Evolutionary conservation across 371 early-diverging fungal genomes (phyloP).

Genomic region (Lichtheimia ornata): DNA sequence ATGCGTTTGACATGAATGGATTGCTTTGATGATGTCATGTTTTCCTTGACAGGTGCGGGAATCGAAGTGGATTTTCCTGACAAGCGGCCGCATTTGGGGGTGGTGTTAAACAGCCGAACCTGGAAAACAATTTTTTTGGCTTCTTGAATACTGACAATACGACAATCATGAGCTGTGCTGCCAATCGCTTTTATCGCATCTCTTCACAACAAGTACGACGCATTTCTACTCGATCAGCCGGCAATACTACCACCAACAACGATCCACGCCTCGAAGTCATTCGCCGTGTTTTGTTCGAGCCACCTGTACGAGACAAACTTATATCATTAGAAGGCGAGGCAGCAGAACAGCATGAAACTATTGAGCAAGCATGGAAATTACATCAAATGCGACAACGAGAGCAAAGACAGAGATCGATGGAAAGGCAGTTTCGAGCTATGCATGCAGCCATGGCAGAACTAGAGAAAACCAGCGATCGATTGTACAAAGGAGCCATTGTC

Average conservation of each 20-base stretch:
- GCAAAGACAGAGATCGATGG: constrained; percentile 57
- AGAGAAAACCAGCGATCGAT: constrained; percentile 60
- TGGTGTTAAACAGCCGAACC: no score
- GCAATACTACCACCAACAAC: constrained; percentile 3
- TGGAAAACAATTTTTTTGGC: no score
- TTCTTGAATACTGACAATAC: no score
- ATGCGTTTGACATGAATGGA: no score
- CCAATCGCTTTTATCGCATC: not conserved
- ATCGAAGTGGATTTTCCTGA: no score
- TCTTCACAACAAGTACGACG: constrained; percentile 7
- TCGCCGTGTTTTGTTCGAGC: constrained; percentile 72
- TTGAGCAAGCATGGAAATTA: constrained; percentile 77
- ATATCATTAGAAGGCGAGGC: constrained; percentile 42
- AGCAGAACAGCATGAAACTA: constrained; percentile 63
- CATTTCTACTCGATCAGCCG: constrained; percentile 5
- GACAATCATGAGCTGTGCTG: no score
- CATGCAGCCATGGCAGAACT: constrained; percentile 71
- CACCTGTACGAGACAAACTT: constrained; percentile 27
- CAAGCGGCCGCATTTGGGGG: no score
- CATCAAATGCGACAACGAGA: constrained; percentile 62
- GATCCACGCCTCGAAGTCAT: constrained; percentile 75
- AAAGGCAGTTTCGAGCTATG: constrained; percentile 73
- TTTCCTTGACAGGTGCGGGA: no score
- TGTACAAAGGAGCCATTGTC: constrained; percentile 71
- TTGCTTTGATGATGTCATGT: no score